Percentiles rank a stretch among this genome's conserved stretches.
These are phyloP conservation scores for Candida freyschussii DNA, from an alignment of 1,139 yeast species.

Conservation along the genomic window DNA sequence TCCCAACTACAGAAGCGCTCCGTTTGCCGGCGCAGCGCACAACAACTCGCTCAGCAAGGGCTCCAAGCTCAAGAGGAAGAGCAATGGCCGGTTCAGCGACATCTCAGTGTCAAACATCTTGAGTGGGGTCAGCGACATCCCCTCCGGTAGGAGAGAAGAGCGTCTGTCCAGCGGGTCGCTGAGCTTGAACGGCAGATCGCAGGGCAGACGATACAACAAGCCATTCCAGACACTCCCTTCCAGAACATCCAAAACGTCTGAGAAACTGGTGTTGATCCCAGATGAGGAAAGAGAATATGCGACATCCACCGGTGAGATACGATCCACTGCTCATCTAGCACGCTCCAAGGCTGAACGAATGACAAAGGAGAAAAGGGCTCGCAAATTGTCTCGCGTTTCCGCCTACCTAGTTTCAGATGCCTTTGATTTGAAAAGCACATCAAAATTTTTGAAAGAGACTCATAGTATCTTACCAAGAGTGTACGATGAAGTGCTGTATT, in stretches of 20 bases:
- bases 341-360: conserved; percentile 59
- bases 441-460: conserved; percentile 56
- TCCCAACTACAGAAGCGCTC: conserved; percentile 67
- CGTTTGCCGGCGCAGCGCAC: conserved; percentile 56
- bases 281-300: conserved; percentile 42
- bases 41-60: conserved; percentile 11
- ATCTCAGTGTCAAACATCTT: conserved; percentile 68
- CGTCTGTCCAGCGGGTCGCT: conserved; percentile 31
- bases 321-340: conserved; percentile 13
- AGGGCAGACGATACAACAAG: conserved; percentile 40
- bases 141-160: conserved; percentile 48
- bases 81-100: conserved; percentile 48
- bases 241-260: conserved; percentile 83
- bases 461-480: conserved; percentile 83
- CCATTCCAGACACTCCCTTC: conserved; percentile 68
- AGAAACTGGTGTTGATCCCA: conserved; percentile 81
- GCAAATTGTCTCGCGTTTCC: conserved; percentile 75
- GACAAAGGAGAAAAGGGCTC: conserved; percentile 64
- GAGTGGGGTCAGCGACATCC: conserved; percentile 77
- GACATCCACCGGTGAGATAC: conserved; percentile 6
- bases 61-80: conserved; percentile 12
- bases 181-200: conserved; percentile 15
- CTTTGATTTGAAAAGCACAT: conserved; percentile 58
- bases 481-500: conserved; percentile 88
- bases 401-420: conserved; percentile 88